Evolutionary conservation across 495 filamentous ascomycete genomes (phyloP).

Genomic region (Trichocladium uniseriatum): DNA sequence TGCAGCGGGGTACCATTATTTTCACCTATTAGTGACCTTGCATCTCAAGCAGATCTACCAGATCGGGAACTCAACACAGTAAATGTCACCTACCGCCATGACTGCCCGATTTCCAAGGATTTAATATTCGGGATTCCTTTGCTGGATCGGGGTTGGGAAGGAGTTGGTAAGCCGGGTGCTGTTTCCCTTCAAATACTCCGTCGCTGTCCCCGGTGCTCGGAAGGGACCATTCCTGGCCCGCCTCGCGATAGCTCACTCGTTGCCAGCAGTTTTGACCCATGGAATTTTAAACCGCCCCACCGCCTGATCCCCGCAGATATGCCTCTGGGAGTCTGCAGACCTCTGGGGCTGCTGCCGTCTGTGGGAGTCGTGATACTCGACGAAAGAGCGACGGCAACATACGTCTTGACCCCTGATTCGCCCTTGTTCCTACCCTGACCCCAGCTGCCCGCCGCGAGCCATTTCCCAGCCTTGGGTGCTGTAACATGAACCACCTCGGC

Average conservation of each 20-base stretch:
- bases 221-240: neutral
- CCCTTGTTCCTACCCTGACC: no score
- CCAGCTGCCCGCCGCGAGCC: no score
- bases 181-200: constrained; percentile 3
- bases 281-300: neutral
- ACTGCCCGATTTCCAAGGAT: neutral
- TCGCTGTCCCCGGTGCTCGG: constrained; percentile 1
- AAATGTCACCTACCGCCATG: constrained; percentile 20
- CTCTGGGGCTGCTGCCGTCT: neutral
- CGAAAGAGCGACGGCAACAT: neutral
- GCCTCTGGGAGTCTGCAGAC: constrained; percentile 2
- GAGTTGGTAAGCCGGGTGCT: neutral
- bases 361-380: constrained; percentile 4
- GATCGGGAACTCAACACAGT: no score
- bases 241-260: constrained; percentile 1
- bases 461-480: no score
- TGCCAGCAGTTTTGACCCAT: neutral
- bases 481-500: no score
- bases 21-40: neutral
- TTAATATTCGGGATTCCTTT: no score
- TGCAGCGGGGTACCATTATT: constrained; percentile 8
- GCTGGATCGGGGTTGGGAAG: no score
- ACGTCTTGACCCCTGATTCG: no score
- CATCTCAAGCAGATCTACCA: neutral
- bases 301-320: constrained; percentile 5